These are phyloP conservation scores for Penstemon eatonii DNA, from an alignment of 257 asterid species.

Conservation along the genomic window DNA sequence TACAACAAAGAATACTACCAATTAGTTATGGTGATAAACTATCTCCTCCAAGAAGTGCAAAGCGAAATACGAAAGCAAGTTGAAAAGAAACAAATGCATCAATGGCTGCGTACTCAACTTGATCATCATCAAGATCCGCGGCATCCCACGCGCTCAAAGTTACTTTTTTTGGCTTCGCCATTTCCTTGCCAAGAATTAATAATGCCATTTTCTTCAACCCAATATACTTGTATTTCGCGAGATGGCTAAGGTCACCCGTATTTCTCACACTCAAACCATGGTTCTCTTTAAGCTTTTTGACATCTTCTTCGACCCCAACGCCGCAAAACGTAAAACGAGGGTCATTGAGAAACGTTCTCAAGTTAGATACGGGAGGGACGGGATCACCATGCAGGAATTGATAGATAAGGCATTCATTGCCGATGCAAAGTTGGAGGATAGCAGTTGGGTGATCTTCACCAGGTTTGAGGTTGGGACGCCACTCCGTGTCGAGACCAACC, in stretches of 20 bases:
- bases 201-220: not conserved
- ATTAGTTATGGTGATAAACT: no score
- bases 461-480: not conserved
- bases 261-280: not conserved
- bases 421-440: not conserved
- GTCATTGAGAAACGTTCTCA: not conserved
- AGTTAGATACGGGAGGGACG: not conserved
- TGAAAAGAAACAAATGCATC: conserved; percentile 7
- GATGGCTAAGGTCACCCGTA: not conserved
- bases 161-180: conserved; percentile 1
- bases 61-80: not conserved
- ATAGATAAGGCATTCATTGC: not conserved
- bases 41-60: no score
- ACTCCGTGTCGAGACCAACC: not conserved
- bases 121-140: not conserved
- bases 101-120: conserved; percentile 3
- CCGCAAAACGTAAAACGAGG: not conserved
- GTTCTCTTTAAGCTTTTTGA: not conserved
- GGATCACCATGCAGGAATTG: not conserved
- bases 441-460: not conserved
- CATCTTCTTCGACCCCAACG: not conserved
- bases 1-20: no score
- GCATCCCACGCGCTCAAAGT: not conserved
- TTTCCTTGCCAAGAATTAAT: not conserved
- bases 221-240: not conserved